These are phyloP conservation scores for Aspergillus unguis DNA, from an alignment of 2,329 filamentous ascomycete species.

Conservation along the genomic window DNA sequence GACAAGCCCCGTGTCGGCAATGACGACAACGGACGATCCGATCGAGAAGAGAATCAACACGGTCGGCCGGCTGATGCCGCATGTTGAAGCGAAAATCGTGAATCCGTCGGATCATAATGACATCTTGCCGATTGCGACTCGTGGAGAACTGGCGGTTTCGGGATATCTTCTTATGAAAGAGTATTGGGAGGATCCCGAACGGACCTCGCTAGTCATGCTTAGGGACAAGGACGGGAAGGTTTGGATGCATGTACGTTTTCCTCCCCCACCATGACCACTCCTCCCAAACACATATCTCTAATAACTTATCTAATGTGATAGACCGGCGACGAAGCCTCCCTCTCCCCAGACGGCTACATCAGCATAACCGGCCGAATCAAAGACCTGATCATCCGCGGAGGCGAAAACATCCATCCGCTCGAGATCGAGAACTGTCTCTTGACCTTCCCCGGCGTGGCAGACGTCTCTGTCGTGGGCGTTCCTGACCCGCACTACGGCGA, in stretches of 20 bases:
- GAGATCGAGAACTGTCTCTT: constrained; percentile 89
- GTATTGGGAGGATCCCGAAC: constrained; percentile 73
- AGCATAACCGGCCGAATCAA: constrained; percentile 89
- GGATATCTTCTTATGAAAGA: constrained; percentile 90
- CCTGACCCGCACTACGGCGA: constrained; percentile 82
- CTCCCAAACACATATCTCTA: background rate
- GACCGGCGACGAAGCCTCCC: constrained; percentile 85
- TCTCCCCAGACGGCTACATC: constrained; percentile 80
- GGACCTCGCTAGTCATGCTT: constrained; percentile 67
- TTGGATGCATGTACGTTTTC: constrained; percentile 68
- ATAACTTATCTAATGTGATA: constrained; percentile 33
- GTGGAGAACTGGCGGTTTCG: constrained; percentile 76
- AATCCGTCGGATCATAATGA: constrained; percentile 58
- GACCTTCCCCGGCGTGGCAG: constrained; percentile 64
- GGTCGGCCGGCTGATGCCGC: constrained; percentile 79
- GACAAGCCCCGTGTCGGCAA: constrained; percentile 66
- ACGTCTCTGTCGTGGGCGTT: constrained; percentile 80
- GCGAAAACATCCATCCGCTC: constrained; percentile 92
- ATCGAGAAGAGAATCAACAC: constrained; percentile 68
- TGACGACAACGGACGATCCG: constrained; percentile 77
- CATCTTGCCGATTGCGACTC: constrained; percentile 61
- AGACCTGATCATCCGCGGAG: constrained; percentile 89
- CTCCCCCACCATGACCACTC: background rate
- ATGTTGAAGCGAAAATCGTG: constrained; percentile 77
- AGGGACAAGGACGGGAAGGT: constrained; percentile 54